Evolutionary conservation across 1,284 basidiomycete species (phyloP).

Genomic region (Naganishia sp.): DNA sequence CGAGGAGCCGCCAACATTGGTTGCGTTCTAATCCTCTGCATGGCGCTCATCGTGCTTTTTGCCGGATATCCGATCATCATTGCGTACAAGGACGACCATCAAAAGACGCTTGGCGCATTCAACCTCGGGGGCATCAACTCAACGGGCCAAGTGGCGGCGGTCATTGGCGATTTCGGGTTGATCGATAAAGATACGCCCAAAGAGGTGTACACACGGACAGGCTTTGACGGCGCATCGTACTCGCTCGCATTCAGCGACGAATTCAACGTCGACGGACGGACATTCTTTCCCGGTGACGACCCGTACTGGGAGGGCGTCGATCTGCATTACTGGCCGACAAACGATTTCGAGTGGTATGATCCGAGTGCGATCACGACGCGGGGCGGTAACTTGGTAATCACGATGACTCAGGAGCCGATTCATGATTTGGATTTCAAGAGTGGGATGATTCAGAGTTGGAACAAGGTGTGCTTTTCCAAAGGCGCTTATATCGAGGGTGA

Average conservation of each 20-base stretch:
- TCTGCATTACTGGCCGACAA: slow-evolving; percentile 68
- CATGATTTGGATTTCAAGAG: slow-evolving; percentile 73
- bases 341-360: slow-evolving; percentile 61
- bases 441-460: slow-evolving; percentile 59
- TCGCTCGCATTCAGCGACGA: slow-evolving; percentile 58
- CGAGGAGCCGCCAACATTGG: slow-evolving; percentile 76
- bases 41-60: slow-evolving; percentile 69
- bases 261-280: slow-evolving; percentile 64
- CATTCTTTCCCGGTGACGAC: slow-evolving; percentile 67
- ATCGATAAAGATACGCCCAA: slow-evolving; percentile 73
- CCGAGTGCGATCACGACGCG: slow-evolving; percentile 77
- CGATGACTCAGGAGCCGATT: slow-evolving; percentile 64
- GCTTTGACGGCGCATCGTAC: slow-evolving; percentile 46
- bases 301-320: slow-evolving; percentile 59
- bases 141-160: slow-evolving; percentile 62
- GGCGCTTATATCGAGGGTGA: slow-evolving; percentile 68
- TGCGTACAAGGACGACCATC: slow-evolving; percentile 44
- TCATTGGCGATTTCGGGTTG: slow-evolving; percentile 68
- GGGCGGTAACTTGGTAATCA: slow-evolving; percentile 77
- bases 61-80: slow-evolving; percentile 56
- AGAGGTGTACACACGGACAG: slow-evolving; percentile 48
- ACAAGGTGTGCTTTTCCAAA: slow-evolving; percentile 84
- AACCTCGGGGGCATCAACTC: slow-evolving; percentile 62
- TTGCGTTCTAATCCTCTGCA: slow-evolving; percentile 66
- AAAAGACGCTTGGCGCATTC: slow-evolving; percentile 55